Evolutionary conservation across 2,329 filamentous ascomycete genomes (phyloP), one percentile per base, ranked within the genome.

Genomic region (Diaporthe sp.): DNA sequence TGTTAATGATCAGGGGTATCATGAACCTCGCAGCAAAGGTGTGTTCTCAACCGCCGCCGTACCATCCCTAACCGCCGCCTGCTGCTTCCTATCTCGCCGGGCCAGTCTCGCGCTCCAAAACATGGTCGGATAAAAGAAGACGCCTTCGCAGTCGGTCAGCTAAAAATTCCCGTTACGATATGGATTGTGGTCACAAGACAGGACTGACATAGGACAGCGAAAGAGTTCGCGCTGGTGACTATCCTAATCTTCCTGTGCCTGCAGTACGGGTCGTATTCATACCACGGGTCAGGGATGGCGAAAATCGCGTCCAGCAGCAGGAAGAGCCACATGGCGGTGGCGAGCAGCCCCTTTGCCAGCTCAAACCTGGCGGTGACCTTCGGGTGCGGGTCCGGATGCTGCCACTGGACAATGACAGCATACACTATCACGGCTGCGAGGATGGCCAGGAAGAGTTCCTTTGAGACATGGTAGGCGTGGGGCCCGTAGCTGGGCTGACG

Each of bases 101-200:
- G 42, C 61, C 25, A 34, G 8, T n/a, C 25, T 46, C 42, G 42
- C 25, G 42, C 61, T 65, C 61, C 61, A 65, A 34, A 65, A 49
- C n/a, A 46, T 10, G 49, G 25, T 31, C 25, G 61, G 61, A 12
- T 65, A 65, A n/a, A 65, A 65, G 61, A 65, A 65, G 42, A 65
- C 25, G 15, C 25, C 61, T 65, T 19, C 7, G 42, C 8, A n/a
- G 2, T n/a, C 8, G 6, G 61, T 49, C 61, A 65, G 61, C 28
- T n/a, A 22, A n/a, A 65, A n/a, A 34, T 34, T 34, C 34, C 34
- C 34, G 34, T 34, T 19, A 22, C 4, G 12, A 65, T 7, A 31
- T 6, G 13, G n/a, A 46, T 22, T 13, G 7, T 39, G n/a, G 58
- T 15, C 58, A 17, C 58, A 17, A 10, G 19, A 13, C 37, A 28